A percentile compares a stretch with the other conserved stretches of the same genome.
phyloP scores from a whole-genome alignment of 805 yeast genomes.

The Kazachstania martiniae region DNA sequence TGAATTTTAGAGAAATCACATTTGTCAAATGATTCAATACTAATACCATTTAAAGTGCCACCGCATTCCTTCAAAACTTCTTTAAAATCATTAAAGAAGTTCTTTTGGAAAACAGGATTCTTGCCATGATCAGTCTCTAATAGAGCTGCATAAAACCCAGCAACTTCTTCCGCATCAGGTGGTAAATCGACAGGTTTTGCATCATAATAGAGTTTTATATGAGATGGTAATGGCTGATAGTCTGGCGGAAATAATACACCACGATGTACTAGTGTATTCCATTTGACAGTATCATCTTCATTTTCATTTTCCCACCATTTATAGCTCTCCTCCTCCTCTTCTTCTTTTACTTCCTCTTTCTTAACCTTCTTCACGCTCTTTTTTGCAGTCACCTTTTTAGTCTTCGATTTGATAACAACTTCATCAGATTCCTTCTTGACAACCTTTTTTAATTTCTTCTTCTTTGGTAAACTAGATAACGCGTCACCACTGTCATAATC shows the following conservation, averaged over 20 bases:
- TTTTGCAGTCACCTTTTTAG: no score
- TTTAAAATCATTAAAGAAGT: constrained; percentile 73
- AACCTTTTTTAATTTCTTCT: constrained; percentile 6
- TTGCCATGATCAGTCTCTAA: constrained; percentile 79
- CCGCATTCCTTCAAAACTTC: constrained; percentile 60
- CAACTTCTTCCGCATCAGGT: constrained; percentile 85
- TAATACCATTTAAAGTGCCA: constrained; percentile 41
- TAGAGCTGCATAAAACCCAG: constrained; percentile 88
- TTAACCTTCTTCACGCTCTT: constrained; percentile 7
- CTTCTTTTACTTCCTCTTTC: constrained; percentile 19
- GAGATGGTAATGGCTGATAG: constrained; percentile 74
- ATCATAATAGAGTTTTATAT: constrained; percentile 65
- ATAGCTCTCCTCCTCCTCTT: constrained; percentile 49
- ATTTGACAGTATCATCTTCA: constrained; percentile 63
- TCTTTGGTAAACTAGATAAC: constrained; percentile 9
- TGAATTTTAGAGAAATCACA: constrained; percentile 73
- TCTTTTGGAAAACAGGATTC: constrained; percentile 76
- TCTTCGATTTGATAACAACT: constrained; percentile 3
- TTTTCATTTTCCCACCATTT: constrained; percentile 83
- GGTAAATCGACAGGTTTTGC: constrained; percentile 70
- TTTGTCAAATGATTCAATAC: constrained; percentile 46
- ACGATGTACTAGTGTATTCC: constrained; percentile 78
- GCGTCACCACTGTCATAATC: constrained; percentile 21
- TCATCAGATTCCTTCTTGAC: constrained; percentile 7
- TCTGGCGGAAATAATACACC: constrained; percentile 94